Evolutionary conservation across 108 stramenopile genomes (phyloP).

Genomic region (Nannochloropsis salina): DNA sequence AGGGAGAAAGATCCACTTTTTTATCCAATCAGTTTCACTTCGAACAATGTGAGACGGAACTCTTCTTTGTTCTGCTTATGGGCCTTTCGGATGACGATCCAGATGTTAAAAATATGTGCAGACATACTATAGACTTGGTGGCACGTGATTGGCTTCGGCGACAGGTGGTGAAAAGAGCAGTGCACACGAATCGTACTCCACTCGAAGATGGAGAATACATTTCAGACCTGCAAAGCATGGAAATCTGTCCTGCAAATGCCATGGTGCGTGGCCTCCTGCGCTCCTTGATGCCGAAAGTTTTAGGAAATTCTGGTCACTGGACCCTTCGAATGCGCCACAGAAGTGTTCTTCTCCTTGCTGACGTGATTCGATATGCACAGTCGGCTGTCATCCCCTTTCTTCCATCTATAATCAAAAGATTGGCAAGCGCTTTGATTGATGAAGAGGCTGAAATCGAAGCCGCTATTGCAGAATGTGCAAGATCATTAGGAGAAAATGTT

Average conservation of each 20-base stretch:
- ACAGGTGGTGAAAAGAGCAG: too few species aligned
- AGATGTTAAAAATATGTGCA: neutral
- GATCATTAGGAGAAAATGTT: slow-evolving; percentile 5
- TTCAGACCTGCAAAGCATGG: too few species aligned
- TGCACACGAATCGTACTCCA: too few species aligned
- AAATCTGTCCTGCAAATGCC: too few species aligned
- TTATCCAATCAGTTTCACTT: neutral
- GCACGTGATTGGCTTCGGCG: too few species aligned
- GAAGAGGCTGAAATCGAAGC: neutral
- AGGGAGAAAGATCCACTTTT: neutral
- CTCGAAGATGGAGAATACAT: too few species aligned
- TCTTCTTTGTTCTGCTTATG: neutral
- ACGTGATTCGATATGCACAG: neutral
- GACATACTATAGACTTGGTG: too few species aligned
- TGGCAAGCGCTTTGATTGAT: neutral
- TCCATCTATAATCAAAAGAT: neutral
- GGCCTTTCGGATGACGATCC: neutral
- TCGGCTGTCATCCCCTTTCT: neutral
- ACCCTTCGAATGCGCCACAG: neutral
- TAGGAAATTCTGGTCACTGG: neutral
- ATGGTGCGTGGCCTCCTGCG: neutral
- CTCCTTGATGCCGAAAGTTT: neutral
- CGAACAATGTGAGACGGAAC: neutral
- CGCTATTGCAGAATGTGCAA: neutral
- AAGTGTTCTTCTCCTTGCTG: neutral